phyloP scores from a whole-genome alignment of 768 basidiomycete species.

The Grammothele lineata region DNA sequence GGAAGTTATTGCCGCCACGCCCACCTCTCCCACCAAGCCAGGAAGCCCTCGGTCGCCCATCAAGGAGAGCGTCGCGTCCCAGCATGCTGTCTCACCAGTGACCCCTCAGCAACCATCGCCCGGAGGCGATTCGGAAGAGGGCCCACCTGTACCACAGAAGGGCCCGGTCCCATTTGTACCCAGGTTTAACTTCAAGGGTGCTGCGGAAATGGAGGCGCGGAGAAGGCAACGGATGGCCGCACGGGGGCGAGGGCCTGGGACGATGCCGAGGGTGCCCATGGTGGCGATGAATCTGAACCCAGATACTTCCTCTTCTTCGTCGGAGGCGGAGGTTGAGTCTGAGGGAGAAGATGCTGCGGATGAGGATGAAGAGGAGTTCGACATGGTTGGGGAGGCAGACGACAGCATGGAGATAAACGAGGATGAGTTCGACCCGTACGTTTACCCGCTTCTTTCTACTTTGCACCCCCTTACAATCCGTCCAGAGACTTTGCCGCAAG shows the following conservation, averaged over 20 bases:
- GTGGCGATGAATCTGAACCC: constrained; percentile 39
- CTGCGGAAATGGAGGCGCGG: constrained; percentile 82
- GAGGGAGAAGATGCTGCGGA: constrained; percentile 38
- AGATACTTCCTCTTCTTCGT: constrained; percentile 41
- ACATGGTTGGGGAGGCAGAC: constrained; percentile 38
- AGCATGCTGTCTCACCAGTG: not conserved
- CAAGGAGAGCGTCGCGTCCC: constrained; percentile 5
- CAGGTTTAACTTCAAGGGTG: constrained; percentile 60
- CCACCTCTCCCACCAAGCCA: constrained; percentile 3
- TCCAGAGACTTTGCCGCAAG: constrained; percentile 66
- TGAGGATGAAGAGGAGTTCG: constrained; percentile 44
- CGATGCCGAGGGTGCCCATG: constrained; percentile 31
- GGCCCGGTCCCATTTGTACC: constrained; percentile 56
- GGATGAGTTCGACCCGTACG: constrained; percentile 81
- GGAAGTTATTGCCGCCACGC: constrained; percentile 10
- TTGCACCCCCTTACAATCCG: not conserved
- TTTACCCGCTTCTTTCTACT: constrained; percentile 3
- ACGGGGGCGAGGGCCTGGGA: constrained; percentile 39
- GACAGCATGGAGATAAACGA: constrained; percentile 36
- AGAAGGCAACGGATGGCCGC: constrained; percentile 64
- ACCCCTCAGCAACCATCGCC: constrained; percentile 4
- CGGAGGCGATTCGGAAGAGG: constrained; percentile 10
- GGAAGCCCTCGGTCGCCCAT: constrained; percentile 4
- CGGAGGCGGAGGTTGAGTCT: constrained; percentile 18
- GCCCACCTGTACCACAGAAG: constrained; percentile 33